Conservation (phyloP, 1,284 basidiomycete species). For the Exobasidium rhododendri region DNA sequence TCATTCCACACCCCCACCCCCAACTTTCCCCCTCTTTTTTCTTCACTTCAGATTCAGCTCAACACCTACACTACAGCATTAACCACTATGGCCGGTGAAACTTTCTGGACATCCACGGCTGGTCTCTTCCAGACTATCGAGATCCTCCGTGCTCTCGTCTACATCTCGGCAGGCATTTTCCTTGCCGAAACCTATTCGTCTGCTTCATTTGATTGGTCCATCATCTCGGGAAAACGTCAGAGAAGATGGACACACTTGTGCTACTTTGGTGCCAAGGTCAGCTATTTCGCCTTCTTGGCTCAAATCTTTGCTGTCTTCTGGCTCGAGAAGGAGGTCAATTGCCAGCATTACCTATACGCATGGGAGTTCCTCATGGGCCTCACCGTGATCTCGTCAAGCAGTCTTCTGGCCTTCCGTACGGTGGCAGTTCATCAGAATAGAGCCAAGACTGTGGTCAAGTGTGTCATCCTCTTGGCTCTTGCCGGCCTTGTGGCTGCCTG, state of each 20-base stretch:
- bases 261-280: slow-evolving; percentile 20
- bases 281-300: slow-evolving; percentile 13
- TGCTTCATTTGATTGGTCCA: slow-evolving; percentile 12
- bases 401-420: slow-evolving; percentile 17
- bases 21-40: not conserved
- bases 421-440: slow-evolving; percentile 15
- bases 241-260: slow-evolving; percentile 14
- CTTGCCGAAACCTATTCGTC: slow-evolving; percentile 1
- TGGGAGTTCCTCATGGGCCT: slow-evolving; percentile 19
- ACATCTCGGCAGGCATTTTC: not conserved
- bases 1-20: not conserved
- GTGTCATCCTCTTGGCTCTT: slow-evolving; percentile 21
- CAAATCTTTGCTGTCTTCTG: slow-evolving; percentile 10
- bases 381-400: slow-evolving; percentile 13
- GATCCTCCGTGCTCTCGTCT: not conserved
- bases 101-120: slow-evolving; percentile 1
- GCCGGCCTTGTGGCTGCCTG: slow-evolving; percentile 29
- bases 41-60: not conserved
- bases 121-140: not conserved
- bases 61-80: not conserved
- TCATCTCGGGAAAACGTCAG: slow-evolving; percentile 13
- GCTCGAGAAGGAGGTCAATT: slow-evolving; percentile 13
- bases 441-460: slow-evolving; percentile 1
- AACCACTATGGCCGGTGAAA: slow-evolving; percentile 1
- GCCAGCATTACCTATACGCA: slow-evolving; percentile 7